These are phyloP conservation scores for Ogataea corticis DNA, from an alignment of 805 yeast species.

Conservation along the genomic window DNA sequence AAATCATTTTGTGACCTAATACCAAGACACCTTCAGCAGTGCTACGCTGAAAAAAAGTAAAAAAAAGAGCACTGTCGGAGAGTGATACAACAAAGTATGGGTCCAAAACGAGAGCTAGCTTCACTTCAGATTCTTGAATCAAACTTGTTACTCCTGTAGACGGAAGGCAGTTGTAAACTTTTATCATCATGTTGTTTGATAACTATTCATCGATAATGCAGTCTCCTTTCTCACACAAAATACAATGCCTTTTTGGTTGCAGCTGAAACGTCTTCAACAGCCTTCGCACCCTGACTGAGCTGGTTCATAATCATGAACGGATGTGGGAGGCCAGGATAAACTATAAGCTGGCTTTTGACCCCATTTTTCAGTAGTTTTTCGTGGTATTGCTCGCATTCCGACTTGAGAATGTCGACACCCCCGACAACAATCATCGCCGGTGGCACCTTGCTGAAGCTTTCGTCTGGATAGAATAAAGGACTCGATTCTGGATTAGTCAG, in stretches of 20 bases:
- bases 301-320: constrained; percentile 52
- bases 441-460: constrained; percentile 40
- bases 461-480: constrained; percentile 42
- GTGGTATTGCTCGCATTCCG: constrained; percentile 46
- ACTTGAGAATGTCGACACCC: constrained; percentile 45
- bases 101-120: no score
- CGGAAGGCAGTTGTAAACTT: no score
- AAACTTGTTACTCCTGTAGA: no score
- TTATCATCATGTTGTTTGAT: no score
- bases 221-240: no score
- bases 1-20: no score
- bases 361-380: constrained; percentile 40
- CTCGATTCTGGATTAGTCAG: constrained; percentile 37
- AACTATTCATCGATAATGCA: no score
- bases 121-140: no score
- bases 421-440: constrained; percentile 44
- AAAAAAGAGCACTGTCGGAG: no score
- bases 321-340: constrained; percentile 47
- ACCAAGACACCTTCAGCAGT: no score
- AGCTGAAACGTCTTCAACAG: constrained; percentile 7
- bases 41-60: no score
- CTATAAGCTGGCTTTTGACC: constrained; percentile 32
- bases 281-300: constrained; percentile 18
- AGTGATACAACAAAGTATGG: no score
- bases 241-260: constrained; percentile 8